These are phyloP conservation scores for Tuber indicum DNA, from an alignment of 495 filamentous ascomycete genomes.

Conservation along the genomic window DNA sequence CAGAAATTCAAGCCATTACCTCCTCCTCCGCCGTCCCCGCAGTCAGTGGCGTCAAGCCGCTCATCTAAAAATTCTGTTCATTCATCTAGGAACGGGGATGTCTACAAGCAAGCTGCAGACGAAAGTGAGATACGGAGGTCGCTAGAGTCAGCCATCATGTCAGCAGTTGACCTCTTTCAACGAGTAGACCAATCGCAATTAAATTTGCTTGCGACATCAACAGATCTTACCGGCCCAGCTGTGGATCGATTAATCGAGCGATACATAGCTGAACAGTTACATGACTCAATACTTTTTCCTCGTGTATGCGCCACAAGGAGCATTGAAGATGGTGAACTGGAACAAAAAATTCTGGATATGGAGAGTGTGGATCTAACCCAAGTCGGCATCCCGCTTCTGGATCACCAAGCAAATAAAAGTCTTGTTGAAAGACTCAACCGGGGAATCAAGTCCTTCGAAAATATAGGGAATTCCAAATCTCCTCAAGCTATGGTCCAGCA, in stretches of 20 bases:
- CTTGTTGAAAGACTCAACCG: conserved; percentile 52
- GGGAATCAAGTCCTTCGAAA: conserved; percentile 84
- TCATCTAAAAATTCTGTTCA: conserved; percentile 32
- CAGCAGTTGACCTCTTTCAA: conserved; percentile 92
- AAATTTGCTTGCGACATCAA: conserved; percentile 83
- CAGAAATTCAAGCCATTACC: conserved; percentile 57
- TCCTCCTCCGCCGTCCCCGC: conserved; percentile 67
- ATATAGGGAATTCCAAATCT: conserved; percentile 72
- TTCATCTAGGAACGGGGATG: conserved; percentile 34
- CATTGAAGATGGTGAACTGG: conserved; percentile 81
- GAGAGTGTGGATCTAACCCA: conserved; percentile 89
- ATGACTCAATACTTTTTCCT: conserved; percentile 78
- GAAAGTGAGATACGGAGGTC: conserved; percentile 61
- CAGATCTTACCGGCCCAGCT: conserved; percentile 82
- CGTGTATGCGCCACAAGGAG: conserved; percentile 69
- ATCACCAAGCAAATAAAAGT: conserved; percentile 34
- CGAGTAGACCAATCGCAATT: conserved; percentile 92
- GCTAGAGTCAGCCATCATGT: conserved; percentile 83
- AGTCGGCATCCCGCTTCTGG: conserved; percentile 61
- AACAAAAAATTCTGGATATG: conserved; percentile 86
- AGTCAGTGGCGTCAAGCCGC: conserved; percentile 25
- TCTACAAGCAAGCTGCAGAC: conserved; percentile 41
- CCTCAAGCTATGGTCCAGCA: conserved; percentile 94
- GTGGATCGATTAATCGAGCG: conserved; percentile 93
- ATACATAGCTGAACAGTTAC: conserved; percentile 89